A percentile compares a stretch with the other conserved stretches of the same genome.
Conservation (phyloP, 169 alveolate species). For the Amoebophrya sp. region DNA sequence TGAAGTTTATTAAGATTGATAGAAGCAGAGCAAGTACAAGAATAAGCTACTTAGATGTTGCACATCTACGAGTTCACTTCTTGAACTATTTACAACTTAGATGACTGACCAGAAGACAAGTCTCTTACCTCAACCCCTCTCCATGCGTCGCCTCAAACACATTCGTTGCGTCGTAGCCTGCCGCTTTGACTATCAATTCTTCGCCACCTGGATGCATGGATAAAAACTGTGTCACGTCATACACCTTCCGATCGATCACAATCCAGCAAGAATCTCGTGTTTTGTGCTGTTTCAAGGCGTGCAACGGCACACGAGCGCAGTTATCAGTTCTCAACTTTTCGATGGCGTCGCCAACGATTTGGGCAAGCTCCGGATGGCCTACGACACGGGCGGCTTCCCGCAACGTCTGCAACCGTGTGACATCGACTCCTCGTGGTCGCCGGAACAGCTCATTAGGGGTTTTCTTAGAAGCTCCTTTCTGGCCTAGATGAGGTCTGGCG, state of each 20-base stretch:
- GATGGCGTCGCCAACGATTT: neutral
- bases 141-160: slow-evolving; percentile 31
- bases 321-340: neutral
- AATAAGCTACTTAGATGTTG: no score
- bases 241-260: slow-evolving; percentile 53
- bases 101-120: neutral
- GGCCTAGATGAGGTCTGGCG: neutral
- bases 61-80: no score
- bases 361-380: neutral
- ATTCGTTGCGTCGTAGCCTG: slow-evolving; percentile 47
- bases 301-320: neutral
- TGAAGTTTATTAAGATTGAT: no score
- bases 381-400: neutral
- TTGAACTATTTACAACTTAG: neutral
- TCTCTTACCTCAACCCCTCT: neutral
- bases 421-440: neutral
- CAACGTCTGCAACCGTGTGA: neutral
- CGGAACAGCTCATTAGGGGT: neutral
- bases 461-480: neutral
- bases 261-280: slow-evolving; percentile 55
- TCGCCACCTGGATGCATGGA: slow-evolving; percentile 62
- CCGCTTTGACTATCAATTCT: slow-evolving; percentile 49
- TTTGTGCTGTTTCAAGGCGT: neutral
- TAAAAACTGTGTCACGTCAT: slow-evolving; percentile 57
- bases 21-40: no score